phyloP scores from a whole-genome alignment of 768 basidiomycete species.

The Lentinula sp. region DNA sequence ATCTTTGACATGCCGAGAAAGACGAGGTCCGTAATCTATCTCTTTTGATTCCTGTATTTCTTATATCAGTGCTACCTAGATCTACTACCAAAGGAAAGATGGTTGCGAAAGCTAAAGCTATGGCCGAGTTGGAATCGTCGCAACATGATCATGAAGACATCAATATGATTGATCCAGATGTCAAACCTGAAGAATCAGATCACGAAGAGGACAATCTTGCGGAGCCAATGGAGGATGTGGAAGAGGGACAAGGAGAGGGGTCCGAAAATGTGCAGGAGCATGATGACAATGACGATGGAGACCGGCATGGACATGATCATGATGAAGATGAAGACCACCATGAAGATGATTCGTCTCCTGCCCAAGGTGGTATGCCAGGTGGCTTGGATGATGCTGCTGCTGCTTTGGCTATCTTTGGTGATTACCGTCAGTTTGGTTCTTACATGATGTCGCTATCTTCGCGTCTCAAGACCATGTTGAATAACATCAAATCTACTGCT shows the following conservation, averaged over 20 bases:
- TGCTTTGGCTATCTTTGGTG: conserved; percentile 78
- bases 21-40: conserved; percentile 40
- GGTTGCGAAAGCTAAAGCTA: conserved; percentile 48
- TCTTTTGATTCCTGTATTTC: conserved; percentile 1
- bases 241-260: conserved; percentile 44
- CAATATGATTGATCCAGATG: conserved; percentile 69
- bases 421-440: conserved; percentile 85
- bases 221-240: conserved; percentile 33
- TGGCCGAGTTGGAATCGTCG: conserved; percentile 59
- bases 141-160: conserved; percentile 64
- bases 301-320: conserved; percentile 31
- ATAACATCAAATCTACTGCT: conserved; percentile 79
- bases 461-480: conserved; percentile 86
- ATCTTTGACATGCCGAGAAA: conserved; percentile 69
- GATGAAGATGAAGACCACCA: conserved; percentile 24
- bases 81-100: conserved; percentile 56
- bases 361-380: conserved; percentile 30
- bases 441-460: conserved; percentile 87
- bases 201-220: conserved; percentile 34
- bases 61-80: conserved; percentile 20
- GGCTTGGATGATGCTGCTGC: conserved; percentile 58
- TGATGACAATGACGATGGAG: conserved; percentile 44
- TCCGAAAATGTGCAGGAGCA: conserved; percentile 37
- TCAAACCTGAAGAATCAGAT: conserved; percentile 42
- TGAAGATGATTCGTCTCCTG: conserved; percentile 29